Evolutionary conservation across 208 protist genomes (phyloP), one percentile per base, ranked within the genome.

Genomic region (Crithidia brevicula): DNA sequence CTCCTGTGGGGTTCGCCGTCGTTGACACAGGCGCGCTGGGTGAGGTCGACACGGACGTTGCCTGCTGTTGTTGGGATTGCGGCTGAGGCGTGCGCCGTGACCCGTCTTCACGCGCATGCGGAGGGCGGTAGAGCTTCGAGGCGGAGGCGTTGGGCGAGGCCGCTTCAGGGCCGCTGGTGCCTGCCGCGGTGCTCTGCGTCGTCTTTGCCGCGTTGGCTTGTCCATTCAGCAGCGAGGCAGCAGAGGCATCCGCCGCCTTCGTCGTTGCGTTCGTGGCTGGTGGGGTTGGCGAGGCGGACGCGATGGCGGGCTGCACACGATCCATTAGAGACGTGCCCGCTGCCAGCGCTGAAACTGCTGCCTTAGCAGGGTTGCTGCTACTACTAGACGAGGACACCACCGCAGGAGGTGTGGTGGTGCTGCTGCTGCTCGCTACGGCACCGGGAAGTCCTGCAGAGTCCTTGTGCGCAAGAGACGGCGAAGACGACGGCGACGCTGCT

Each of bases 61-160:
- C 20, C 20, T 59, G 56, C 38, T 46, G 56, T 22, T 31, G 25
- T 20, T 33, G 49, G 27, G 22, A 7, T 13, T 36, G 51, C 18
- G 43, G 28, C 30, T 63, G 40, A 8, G 58, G 25, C 20, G 30
- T 50, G 2, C 15, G 25, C 10, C 43, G 40, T 1, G 58, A 18
- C 23, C 20, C 42, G 16, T 73, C 67, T 16, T 73, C 67, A 34
- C 67, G 67, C 4, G 59, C 67, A 33, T 74, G 67, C 11, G 67
- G 67, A 9, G 67, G 67, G 9, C 67, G 67, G 45, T 74, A 74
- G 9, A 74, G 51, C 57, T 74, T 70, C 15, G 60, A 45, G 0
- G 25, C 20, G 6, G n/a, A n/a, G n/a, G n/a, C n/a, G n/a, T n/a
- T n/a, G 34, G 38, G 20, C 22, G 56, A 33, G 1, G 56, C 7